Evolutionary conservation across 148 eudicot genomes (phyloP).

Genomic region (Rhododendron henanense): DNA sequence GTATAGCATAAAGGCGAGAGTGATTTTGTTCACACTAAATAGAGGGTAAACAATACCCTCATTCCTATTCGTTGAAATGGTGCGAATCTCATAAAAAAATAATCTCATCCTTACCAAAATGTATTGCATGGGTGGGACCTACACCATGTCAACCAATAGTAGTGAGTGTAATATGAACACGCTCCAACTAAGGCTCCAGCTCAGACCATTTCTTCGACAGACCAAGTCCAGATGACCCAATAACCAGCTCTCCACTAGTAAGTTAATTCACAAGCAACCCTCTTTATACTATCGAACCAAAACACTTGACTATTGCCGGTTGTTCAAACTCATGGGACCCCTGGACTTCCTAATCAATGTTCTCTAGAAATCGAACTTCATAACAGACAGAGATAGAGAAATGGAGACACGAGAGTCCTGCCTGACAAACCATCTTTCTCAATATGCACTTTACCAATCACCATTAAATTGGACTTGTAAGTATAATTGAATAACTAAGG

Average conservation of each 20-base stretch:
- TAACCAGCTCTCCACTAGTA: not conserved
- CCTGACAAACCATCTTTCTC: not conserved
- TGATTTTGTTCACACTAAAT: too few relatives aligned
- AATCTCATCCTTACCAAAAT: too few relatives aligned
- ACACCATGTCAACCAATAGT: too few relatives aligned
- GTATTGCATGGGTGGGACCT: too few relatives aligned
- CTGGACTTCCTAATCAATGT: not conserved
- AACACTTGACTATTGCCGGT: not conserved
- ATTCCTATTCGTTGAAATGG: too few relatives aligned
- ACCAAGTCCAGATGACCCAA: not conserved
- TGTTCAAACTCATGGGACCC: not conserved
- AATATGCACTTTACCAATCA: not conserved
- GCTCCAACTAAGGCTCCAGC: not conserved
- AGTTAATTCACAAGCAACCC: not conserved
- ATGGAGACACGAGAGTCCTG: not conserved
- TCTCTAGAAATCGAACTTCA: not conserved
- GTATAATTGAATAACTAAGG: not conserved
- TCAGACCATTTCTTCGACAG: not conserved
- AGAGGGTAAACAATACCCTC: too few relatives aligned
- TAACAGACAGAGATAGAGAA: not conserved
- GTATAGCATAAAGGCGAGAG: too few relatives aligned
- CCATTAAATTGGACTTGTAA: not conserved
- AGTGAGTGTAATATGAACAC: not conserved
- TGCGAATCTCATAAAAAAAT: too few relatives aligned
- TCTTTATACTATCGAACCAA: not conserved